phyloP scores from a whole-genome alignment of 495 filamentous ascomycete species.

The Hypoxylon subgilvum region DNA sequence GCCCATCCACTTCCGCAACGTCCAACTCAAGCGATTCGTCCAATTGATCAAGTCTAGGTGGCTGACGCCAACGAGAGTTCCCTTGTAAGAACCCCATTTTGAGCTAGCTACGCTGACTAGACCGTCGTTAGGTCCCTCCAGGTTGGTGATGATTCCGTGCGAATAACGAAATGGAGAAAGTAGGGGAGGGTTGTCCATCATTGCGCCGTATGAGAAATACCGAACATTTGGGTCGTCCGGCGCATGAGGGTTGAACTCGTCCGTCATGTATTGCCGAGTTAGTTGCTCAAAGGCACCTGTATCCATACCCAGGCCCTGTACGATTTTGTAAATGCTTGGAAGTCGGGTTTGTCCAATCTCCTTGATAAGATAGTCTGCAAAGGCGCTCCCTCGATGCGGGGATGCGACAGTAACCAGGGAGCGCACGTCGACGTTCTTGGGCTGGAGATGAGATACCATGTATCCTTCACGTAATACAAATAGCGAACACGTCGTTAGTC shows the following conservation, averaged over 20 bases:
- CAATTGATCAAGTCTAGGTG: conserved; percentile 96
- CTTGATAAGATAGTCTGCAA: conserved; percentile 83
- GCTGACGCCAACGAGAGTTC: conserved; percentile 84
- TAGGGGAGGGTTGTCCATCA: conserved; percentile 63
- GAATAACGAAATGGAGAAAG: conserved; percentile 77
- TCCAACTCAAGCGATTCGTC: conserved; percentile 82
- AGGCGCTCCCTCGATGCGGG: conserved; percentile 82
- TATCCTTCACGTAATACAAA: conserved; percentile 59
- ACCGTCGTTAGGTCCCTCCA: conserved; percentile 89
- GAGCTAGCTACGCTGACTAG: conserved; percentile 87
- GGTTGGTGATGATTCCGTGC: conserved; percentile 68
- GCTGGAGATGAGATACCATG: conserved; percentile 83
- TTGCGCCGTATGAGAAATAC: conserved; percentile 93
- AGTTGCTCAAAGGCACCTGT: conserved; percentile 86
- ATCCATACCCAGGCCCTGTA: conserved; percentile 71
- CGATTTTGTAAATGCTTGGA: conserved; percentile 70
- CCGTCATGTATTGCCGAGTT: conserved; percentile 78
- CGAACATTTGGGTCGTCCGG: conserved; percentile 75
- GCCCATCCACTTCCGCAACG: conserved; percentile 69
- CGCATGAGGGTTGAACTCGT: conserved; percentile 80
- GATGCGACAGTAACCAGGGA: conserved; percentile 89
- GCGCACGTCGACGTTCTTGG: conserved; percentile 67
- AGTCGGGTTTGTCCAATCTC: conserved; percentile 68
- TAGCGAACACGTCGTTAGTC: too few relatives aligned
- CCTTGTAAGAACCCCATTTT: conserved; percentile 90